phyloP scores from a whole-genome alignment of 345 rosid genomes.

The Corymbia maculata region DNA sequence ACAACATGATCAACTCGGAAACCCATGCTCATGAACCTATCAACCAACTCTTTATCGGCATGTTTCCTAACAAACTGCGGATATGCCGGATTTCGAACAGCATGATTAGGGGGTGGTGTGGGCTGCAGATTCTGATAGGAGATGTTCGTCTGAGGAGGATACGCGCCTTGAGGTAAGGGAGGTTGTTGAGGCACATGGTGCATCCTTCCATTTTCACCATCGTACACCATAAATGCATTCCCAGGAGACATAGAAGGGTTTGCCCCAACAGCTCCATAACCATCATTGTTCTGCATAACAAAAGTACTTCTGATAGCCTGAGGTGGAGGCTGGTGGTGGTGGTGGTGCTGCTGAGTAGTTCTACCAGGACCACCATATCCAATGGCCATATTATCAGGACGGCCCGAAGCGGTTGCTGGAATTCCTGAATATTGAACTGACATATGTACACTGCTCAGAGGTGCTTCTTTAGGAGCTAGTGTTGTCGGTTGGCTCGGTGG shows the following conservation, averaged over 20 bases:
- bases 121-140: constrained; percentile 42
- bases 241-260: constrained; percentile 45
- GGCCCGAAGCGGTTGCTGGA: constrained; percentile 56
- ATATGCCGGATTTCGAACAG: constrained; percentile 19
- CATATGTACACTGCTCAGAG: constrained; percentile 57
- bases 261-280: constrained; percentile 38
- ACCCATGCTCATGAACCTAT: constrained; percentile 85
- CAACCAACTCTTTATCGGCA: constrained; percentile 66
- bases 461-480: constrained; percentile 38
- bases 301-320: constrained; percentile 61
- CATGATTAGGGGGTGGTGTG: constrained; percentile 22
- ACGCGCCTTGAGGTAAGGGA: constrained; percentile 66
- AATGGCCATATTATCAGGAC: constrained; percentile 41
- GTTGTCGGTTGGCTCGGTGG: constrained; percentile 42
- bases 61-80: constrained; percentile 49
- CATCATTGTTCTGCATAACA: constrained; percentile 49
- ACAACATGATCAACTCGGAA: constrained; percentile 70
- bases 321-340: constrained; percentile 52
- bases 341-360: constrained; percentile 19
- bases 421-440: constrained; percentile 55
- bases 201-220: constrained; percentile 46
- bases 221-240: constrained; percentile 62
- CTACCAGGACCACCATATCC: constrained; percentile 58
- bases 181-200: constrained; percentile 37
- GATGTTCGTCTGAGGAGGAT: constrained; percentile 30